phyloP scores from a whole-genome alignment of 169 alveolate species.

The Eimeria falciformis region DNA sequence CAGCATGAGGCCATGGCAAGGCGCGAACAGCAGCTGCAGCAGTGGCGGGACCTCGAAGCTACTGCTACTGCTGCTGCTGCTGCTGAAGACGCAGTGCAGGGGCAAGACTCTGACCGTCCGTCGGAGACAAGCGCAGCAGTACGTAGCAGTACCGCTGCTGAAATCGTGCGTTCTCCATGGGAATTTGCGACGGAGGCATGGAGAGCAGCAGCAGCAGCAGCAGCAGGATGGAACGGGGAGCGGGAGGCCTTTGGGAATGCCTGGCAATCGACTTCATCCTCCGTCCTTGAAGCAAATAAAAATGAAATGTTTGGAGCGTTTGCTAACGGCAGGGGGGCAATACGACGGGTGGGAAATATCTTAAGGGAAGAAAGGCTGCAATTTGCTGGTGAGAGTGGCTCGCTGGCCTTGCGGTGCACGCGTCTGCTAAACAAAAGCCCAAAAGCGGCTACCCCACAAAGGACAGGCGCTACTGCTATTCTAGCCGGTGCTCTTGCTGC shows the following conservation, averaged over 20 bases:
- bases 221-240: conserved; percentile 5
- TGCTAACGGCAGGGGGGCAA: background rate
- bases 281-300: background rate
- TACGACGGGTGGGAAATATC: conserved; percentile 46
- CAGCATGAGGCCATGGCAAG: conserved; percentile 8
- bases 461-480: too few species aligned
- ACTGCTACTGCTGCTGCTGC: conserved; percentile 12
- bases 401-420: background rate
- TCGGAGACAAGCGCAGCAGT: background rate
- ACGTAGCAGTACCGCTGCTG: background rate
- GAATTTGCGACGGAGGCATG: conserved; percentile 23
- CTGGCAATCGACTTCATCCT: background rate
- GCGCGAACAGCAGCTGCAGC: conserved; percentile 37
- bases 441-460: too few species aligned
- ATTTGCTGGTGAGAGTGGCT: conserved; percentile 42
- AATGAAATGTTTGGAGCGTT: background rate
- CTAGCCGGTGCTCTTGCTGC: too few species aligned
- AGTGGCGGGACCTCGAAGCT: conserved; percentile 10
- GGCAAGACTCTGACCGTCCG: too few species aligned
- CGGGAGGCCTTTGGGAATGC: conserved; percentile 40
- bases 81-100: background rate
- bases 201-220: conserved; percentile 50
- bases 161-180: conserved; percentile 1
- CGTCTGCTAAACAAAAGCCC: too few species aligned
- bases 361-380: conserved; percentile 49